Conservation (phyloP, 2,329 filamentous ascomycete genomes). For the Fusarium cicatricum region DNA sequence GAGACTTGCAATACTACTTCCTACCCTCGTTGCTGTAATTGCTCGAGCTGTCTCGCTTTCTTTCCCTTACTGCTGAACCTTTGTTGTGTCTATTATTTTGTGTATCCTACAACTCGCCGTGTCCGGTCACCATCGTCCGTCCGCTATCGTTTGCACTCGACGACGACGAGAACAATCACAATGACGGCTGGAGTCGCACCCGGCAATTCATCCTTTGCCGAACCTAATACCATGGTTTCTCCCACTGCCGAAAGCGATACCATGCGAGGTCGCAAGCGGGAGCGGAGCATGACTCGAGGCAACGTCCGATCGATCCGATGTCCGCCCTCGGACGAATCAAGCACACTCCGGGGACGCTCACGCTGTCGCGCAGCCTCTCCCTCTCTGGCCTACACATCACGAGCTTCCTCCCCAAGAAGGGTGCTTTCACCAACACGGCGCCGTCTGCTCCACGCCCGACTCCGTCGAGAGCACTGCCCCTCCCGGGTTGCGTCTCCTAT, state of each 20-base stretch:
- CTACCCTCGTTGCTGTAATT: background rate
- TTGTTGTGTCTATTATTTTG: background rate
- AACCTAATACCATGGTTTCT: slow-evolving; percentile 34
- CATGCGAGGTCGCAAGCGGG: slow-evolving; percentile 51
- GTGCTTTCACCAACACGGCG: slow-evolving; percentile 52
- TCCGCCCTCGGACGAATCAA: slow-evolving; percentile 50
- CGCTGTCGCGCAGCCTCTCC: slow-evolving; percentile 52
- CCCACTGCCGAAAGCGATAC: slow-evolving; percentile 41
- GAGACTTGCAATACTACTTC: slow-evolving; percentile 1
- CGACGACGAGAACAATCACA: slow-evolving; percentile 16
- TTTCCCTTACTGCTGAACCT: background rate
- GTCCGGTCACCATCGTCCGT: background rate
- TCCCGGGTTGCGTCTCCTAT: slow-evolving; percentile 50
- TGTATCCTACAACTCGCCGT: background rate
- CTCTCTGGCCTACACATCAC: slow-evolving; percentile 42
- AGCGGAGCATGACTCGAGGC: slow-evolving; percentile 49
- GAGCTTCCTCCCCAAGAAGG: slow-evolving; percentile 46
- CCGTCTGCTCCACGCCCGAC: slow-evolving; percentile 52
- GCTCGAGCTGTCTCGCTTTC: background rate
- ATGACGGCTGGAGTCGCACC: slow-evolving; percentile 40
- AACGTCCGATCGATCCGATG: slow-evolving; percentile 44
- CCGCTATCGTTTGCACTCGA: too few species aligned
- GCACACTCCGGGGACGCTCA: slow-evolving; percentile 54
- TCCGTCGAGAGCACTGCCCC: slow-evolving; percentile 56
- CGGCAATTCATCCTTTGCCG: slow-evolving; percentile 33